phyloP scores from a whole-genome alignment of 179 eudicot genomes.

The Beta corolliflora region DNA sequence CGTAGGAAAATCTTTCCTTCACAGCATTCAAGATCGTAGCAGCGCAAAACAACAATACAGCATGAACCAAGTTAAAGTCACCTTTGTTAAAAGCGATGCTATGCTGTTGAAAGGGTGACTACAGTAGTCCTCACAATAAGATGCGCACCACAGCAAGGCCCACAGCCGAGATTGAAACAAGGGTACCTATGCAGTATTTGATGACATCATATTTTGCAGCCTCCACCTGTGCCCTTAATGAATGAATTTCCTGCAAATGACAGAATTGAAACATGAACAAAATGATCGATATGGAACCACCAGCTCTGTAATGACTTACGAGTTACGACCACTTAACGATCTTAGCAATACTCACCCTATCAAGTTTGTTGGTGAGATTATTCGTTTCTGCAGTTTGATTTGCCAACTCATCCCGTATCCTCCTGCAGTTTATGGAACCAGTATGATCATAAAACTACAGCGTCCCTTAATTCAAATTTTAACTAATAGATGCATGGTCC shows the following conservation, averaged over 20 bases:
- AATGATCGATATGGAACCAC: background rate
- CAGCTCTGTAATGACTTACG: background rate
- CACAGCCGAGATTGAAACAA: constrained; percentile 72
- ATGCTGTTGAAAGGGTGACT: constrained; percentile 7
- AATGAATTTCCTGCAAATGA: constrained; percentile 69
- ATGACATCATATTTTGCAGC: constrained; percentile 80
- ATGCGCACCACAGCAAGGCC: constrained; percentile 75
- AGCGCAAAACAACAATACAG: constrained; percentile 8
- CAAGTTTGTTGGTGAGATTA: constrained; percentile 83
- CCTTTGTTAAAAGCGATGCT: constrained; percentile 12
- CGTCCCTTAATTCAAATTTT: background rate
- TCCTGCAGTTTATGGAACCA: constrained; percentile 44
- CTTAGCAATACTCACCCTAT: constrained; percentile 50
- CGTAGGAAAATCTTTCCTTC: background rate
- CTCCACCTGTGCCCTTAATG: constrained; percentile 68
- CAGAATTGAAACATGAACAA: constrained; percentile 3
- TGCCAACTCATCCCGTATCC: constrained; percentile 76
- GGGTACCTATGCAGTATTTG: constrained; percentile 84
- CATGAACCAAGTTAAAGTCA: background rate
- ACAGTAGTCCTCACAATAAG: constrained; percentile 40
- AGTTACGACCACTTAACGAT: background rate
- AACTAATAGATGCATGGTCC: constrained; percentile 8
- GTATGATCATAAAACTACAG: constrained; percentile 1
- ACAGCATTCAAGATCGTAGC: constrained; percentile 7
- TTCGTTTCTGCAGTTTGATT: constrained; percentile 77